Evolutionary conservation across 2,329 filamentous ascomycete genomes (phyloP).

Genomic region (Ambrosiella xylebori): DNA sequence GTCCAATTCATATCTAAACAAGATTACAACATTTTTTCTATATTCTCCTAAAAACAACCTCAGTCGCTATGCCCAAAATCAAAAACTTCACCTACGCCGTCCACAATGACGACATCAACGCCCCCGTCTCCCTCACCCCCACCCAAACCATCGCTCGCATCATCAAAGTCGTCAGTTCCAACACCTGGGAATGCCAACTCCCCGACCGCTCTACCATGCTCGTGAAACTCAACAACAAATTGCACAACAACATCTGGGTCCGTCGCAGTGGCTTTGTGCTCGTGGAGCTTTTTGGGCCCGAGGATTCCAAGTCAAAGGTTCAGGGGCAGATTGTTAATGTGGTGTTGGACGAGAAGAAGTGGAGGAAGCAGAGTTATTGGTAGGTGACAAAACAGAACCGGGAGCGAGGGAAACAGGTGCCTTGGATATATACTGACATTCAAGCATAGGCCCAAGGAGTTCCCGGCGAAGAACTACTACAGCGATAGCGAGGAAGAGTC

Average conservation of each 20-base stretch:
- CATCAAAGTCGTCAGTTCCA: slow-evolving; percentile 72
- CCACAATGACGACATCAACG: slow-evolving; percentile 9
- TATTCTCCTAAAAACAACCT: not conserved
- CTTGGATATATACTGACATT: not conserved
- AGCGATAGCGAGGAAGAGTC: slow-evolving; percentile 44
- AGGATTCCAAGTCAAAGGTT: slow-evolving; percentile 59
- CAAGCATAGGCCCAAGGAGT: slow-evolving; percentile 43
- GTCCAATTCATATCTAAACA: not conserved
- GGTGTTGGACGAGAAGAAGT: slow-evolving; percentile 76
- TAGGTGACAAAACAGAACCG: slow-evolving; percentile 21
- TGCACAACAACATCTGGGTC: slow-evolving; percentile 88
- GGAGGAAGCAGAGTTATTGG: slow-evolving; percentile 85
- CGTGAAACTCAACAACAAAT: slow-evolving; percentile 67
- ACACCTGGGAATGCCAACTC: slow-evolving; percentile 63
- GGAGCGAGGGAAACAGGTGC: not conserved
- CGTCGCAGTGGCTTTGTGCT: slow-evolving; percentile 77
- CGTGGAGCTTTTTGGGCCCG: slow-evolving; percentile 47
- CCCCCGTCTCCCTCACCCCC: slow-evolving; percentile 14
- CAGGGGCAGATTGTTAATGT: slow-evolving; percentile 84
- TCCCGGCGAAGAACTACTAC: slow-evolving; percentile 33
- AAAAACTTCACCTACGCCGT: slow-evolving; percentile 13
- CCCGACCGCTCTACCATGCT: slow-evolving; percentile 49
- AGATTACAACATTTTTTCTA: not conserved
- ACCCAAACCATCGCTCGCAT: slow-evolving; percentile 60
- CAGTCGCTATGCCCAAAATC: slow-evolving; percentile 8